These are phyloP conservation scores for Arctium minus DNA, from an alignment of 129 eudicot genomes.

Conservation along the genomic window DNA sequence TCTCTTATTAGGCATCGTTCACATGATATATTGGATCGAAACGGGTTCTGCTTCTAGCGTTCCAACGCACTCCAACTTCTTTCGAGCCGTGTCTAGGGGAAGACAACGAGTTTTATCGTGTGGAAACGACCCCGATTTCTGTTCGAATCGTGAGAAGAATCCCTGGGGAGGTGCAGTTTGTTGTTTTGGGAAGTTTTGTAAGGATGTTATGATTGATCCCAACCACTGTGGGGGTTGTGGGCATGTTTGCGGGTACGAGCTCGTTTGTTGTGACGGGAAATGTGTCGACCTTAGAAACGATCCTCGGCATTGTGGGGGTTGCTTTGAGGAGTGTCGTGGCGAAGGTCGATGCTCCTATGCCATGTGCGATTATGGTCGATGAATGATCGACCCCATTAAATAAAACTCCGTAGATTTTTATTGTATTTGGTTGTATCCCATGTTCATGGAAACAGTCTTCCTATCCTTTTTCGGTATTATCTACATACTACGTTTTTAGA, in stretches of 20 bases:
- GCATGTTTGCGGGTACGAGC: conserved; percentile 35
- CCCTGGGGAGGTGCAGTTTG: conserved; percentile 53
- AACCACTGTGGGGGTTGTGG: conserved; percentile 51
- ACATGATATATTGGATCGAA: conserved; percentile 3
- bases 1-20: conserved; percentile 15
- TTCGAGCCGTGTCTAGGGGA: conserved; percentile 35
- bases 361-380: conserved; percentile 43
- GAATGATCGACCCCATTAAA: not conserved
- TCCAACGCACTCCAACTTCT: conserved; percentile 47
- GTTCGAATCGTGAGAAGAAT: conserved; percentile 21
- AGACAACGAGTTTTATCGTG: conserved; percentile 36
- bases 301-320: conserved; percentile 51
- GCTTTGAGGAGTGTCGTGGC: conserved; percentile 37
- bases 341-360: conserved; percentile 38
- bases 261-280: conserved; percentile 45
- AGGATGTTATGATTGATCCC: conserved; percentile 32
- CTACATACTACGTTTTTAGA: no score
- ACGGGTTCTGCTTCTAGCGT: conserved; percentile 22
- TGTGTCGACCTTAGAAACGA: conserved; percentile 43
- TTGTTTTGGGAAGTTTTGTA: conserved; percentile 45
- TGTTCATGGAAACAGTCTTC: not conserved
- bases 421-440: not conserved
- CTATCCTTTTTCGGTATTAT: no score
- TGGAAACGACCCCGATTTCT: conserved; percentile 36
- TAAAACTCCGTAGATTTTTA: not conserved